phyloP scores from a whole-genome alignment of 345 rosid species.

The Mercurialis annua region DNA sequence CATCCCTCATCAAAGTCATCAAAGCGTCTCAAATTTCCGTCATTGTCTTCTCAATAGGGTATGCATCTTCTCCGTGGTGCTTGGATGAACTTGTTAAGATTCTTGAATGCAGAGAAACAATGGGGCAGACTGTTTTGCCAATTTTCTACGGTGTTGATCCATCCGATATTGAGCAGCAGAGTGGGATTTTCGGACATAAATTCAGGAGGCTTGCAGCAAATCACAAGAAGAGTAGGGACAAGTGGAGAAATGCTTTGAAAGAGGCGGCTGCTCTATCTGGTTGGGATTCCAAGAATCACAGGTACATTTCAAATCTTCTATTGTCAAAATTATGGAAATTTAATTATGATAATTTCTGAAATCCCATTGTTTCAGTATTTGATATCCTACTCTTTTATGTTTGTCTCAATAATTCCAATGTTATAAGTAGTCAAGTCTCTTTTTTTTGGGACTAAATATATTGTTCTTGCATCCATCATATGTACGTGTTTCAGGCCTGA shows the following conservation, averaged over 20 bases:
- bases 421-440: constrained; percentile 7
- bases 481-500: constrained; percentile 32
- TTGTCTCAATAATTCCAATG: constrained; percentile 7
- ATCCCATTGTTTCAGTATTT: too few species aligned
- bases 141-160: constrained; percentile 37
- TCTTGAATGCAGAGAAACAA: constrained; percentile 8
- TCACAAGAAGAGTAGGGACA: background rate
- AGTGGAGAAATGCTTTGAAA: constrained; percentile 24
- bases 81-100: constrained; percentile 20
- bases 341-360: too few species aligned
- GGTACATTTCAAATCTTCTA: background rate
- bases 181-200: background rate
- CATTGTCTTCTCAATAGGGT: constrained; percentile 9
- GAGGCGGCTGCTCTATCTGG: background rate
- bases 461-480: too few species aligned
- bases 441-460: constrained; percentile 28
- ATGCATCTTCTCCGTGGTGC: background rate
- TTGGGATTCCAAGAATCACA: background rate
- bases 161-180: constrained; percentile 8
- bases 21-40: constrained; percentile 2
- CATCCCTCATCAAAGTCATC: background rate
- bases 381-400: too few species aligned
- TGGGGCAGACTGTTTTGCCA: constrained; percentile 19
- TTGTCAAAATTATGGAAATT: background rate
- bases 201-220: background rate